Evolutionary conservation across 768 basidiomycete genomes (phyloP), one percentile per base, ranked within the genome.

Genomic region (Leucocoprinus leucothites): DNA sequence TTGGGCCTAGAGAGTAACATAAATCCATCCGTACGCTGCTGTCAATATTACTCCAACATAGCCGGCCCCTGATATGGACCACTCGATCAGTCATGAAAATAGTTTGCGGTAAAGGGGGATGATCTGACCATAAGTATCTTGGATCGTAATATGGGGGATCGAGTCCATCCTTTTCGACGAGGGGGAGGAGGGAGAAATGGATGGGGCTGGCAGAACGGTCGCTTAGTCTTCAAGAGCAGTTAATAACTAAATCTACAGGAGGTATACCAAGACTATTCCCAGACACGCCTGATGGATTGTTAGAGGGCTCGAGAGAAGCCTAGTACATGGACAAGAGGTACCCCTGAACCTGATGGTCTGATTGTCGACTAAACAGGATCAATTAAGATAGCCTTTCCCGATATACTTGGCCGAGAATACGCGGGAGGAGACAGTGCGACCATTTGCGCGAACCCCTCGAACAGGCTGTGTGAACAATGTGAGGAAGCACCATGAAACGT

Each of bases 21-120:
- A 25, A 47, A 16, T n/a, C 28, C 21, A 13, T 4, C 16, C 69
- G 26, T 56, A 73, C 71, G 68, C 66, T 22, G 67, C 66, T 14
- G 69, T 63, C 28, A 71, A 51, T 46, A 71, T 62, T n/a, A 65
- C 69, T 26, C 71, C 71, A 43, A 73, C 67, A 40, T 66, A 59
- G 2, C 57, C 57, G 41, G 62, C 58, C 9, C 59, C 60, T 66
- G 28, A 52, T 26, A 18, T 16, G 26, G 36, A 52, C 11, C 24
- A n/a, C 19, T 34, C 14, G 44, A 26, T 19, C 21, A 9, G 25
- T 11, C 9, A 31, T 31, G 31, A 31, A 11, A 18, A 46, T 36
- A 25, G 5, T 38, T 21, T 25, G 3, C 14, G n/a, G 3, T 21
- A 24, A 31, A 16, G 3, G 2, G 4, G 14, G 21, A 26, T 3